Evolutionary conservation across 176 grass and related monocot genomes (phyloP).

Genomic region (Pontederia paniculata): DNA sequence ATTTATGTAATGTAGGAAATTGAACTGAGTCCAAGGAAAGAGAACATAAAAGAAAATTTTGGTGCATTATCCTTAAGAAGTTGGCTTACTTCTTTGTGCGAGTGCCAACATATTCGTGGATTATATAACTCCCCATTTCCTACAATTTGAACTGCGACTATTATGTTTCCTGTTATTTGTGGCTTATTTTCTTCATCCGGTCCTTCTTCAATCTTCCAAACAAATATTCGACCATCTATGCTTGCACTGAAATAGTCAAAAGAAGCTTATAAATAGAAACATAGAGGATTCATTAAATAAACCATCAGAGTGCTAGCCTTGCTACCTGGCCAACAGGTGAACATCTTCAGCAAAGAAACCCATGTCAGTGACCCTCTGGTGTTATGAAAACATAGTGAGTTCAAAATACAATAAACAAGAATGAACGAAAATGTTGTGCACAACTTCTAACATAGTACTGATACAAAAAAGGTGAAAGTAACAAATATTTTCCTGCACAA

Average conservation of each 20-base stretch:
- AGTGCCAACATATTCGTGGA: constrained; percentile 93
- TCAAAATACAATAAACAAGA: constrained; percentile 23
- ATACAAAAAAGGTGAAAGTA: too few relatives aligned
- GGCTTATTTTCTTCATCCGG: constrained; percentile 77
- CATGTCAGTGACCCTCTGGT: constrained; percentile 95
- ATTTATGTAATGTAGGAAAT: too few relatives aligned
- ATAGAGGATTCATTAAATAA: not conserved
- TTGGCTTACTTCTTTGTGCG: constrained; percentile 83
- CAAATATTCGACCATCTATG: constrained; percentile 78
- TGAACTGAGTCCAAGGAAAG: not conserved
- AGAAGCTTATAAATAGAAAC: constrained; percentile 12
- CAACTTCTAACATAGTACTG: not conserved
- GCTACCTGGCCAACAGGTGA: constrained; percentile 80
- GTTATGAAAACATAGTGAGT: constrained; percentile 17
- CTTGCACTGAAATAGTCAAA: constrained; percentile 52
- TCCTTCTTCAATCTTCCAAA: constrained; percentile 94
- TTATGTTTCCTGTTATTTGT: constrained; percentile 74
- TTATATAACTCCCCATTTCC: constrained; percentile 66
- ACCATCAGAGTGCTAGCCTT: not conserved
- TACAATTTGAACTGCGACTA: constrained; percentile 63
- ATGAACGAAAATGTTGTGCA: not conserved
- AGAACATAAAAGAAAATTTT: constrained; percentile 11
- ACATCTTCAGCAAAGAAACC: constrained; percentile 98
- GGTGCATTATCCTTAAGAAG: constrained; percentile 2
- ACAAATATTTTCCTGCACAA: too few relatives aligned